A percentile compares a stretch with the other conserved stretches of the same genome.
These are phyloP conservation scores for Microthlaspi erraticum DNA, from an alignment of 345 rosid genomes.

Conservation along the genomic window DNA sequence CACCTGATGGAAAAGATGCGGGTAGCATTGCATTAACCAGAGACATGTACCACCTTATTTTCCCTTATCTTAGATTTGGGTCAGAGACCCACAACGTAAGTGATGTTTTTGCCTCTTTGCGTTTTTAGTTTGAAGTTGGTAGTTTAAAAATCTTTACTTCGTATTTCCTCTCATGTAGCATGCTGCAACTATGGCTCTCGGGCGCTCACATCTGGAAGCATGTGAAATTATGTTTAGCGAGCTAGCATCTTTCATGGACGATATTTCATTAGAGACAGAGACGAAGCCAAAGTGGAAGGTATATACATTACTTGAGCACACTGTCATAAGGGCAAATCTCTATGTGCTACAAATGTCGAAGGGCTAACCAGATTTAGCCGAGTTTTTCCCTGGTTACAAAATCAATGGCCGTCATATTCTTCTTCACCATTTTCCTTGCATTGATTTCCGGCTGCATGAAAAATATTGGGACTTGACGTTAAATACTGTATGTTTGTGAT, in stretches of 20 bases:
- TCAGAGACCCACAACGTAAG: constrained; percentile 84
- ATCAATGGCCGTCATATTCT: constrained; percentile 16
- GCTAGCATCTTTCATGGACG: constrained; percentile 89
- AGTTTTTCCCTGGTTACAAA: constrained; percentile 12
- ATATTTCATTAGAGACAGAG: constrained; percentile 90
- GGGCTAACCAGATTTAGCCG: constrained; percentile 12
- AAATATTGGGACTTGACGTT: constrained; percentile 23
- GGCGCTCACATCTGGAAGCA: constrained; percentile 95
- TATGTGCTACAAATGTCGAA: constrained; percentile 25
- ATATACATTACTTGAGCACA: constrained; percentile 24
- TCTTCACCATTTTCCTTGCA: constrained; percentile 26
- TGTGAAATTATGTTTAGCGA: constrained; percentile 95
- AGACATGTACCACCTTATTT: constrained; percentile 88
- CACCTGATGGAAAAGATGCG: constrained; percentile 80
- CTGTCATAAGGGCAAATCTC: constrained; percentile 29
- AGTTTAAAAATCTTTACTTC: constrained; percentile 16
- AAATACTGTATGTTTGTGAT: constrained; percentile 27
- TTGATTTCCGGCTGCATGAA: constrained; percentile 15
- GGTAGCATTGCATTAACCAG: constrained; percentile 82
- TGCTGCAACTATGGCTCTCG: constrained; percentile 97
- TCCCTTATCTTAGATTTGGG: constrained; percentile 87
- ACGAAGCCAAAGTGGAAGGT: constrained; percentile 99
- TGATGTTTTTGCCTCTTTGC: constrained; percentile 33
- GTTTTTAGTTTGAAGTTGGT: constrained; percentile 26
- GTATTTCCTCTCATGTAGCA: constrained; percentile 56